Evolutionary conservation across 352 stramenopile genomes (phyloP), one percentile per base, ranked within the genome.

Genomic region (Phytophthora brassicae): DNA sequence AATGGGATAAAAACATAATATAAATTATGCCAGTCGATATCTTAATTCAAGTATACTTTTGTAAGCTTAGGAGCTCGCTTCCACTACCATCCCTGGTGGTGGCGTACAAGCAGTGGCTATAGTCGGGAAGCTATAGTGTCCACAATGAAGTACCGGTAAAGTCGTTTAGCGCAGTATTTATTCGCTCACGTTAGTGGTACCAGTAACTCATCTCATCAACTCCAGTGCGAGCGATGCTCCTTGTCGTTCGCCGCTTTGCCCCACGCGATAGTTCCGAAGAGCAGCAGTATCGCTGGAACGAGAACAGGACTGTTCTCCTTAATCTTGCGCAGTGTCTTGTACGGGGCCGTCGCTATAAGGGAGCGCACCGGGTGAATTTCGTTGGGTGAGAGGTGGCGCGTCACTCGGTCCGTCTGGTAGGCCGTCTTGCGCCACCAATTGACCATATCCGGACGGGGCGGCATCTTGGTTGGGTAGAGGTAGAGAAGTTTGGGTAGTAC

Each of bases 241-340:
- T 78, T 73, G 50, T 89, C 80, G 74, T 89, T 89, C 50, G 75
- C 73, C 35, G 68, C 60, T 50, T 83, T 54, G 39, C 67, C 77
- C 80, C 80, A 89, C 61, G 78, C 74, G 58, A 89, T 47, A 36
- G 80, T 89, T 49, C 77, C 80, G 45, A 84, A 64, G 16, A 87
- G 62, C 38, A 89, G 66, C 31, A 89, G 20, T 26, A 67, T 56
- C 56, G 71, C 74, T 20, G 80, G 80, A 48, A 89, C 64, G 31
- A 89, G 70, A 48, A 86, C 62, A 36, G 66, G 55, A 52, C 68
- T 71, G 66, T 89, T 89, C 64, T 89, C 80, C 52, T 73, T 68
- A 41, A 89, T 58, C 74, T 89, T 89, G 65, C 77, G 75, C n/a
- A 87, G 29, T 14, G 77, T 80, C 75, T 88, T 89, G 62, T 73